These are phyloP conservation scores for Oenanthe javanica DNA, from an alignment of 140 eudicot genomes.

Conservation along the genomic window DNA sequence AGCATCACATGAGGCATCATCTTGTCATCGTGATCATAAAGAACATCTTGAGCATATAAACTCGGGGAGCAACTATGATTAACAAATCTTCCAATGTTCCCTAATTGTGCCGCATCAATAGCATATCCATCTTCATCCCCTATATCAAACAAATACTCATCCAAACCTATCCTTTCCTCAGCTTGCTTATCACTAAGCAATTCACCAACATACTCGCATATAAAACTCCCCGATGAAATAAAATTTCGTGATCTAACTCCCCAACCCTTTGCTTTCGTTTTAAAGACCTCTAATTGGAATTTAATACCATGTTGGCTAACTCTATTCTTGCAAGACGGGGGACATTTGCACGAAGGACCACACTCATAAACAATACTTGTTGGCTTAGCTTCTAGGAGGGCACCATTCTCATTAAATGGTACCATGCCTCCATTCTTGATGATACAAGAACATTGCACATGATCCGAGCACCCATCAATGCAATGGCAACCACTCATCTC, in stretches of 20 bases:
- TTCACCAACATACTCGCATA: conserved; percentile 41
- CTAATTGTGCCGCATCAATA: conserved; percentile 21
- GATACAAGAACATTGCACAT: conserved; percentile 25
- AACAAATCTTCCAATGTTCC: conserved; percentile 29
- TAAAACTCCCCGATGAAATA: conserved; percentile 31
- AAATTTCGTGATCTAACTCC: conserved; percentile 29
- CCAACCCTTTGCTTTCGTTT: conserved; percentile 32
- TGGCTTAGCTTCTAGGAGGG: conserved; percentile 18
- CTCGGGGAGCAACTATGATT: conserved; percentile 34
- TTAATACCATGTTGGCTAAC: conserved; percentile 29
- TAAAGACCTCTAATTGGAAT: conserved; percentile 32
- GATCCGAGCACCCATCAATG: conserved; percentile 27
- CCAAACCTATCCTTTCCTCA: conserved; percentile 15
- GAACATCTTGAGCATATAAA: conserved; percentile 25
- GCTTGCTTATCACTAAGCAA: conserved; percentile 25
- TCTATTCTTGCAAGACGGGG: conserved; percentile 41
- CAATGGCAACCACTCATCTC: conserved; percentile 29
- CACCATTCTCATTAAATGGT: conserved; percentile 25
- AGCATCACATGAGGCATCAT: conserved; percentile 31
- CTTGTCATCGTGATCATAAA: conserved; percentile 23
- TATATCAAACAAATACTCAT: conserved; percentile 34
- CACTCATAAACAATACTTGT: conserved; percentile 32
- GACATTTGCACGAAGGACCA: conserved; percentile 41
- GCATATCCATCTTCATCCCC: conserved; percentile 19
- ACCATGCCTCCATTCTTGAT: conserved; percentile 29